A percentile compares a stretch with the other conserved stretches of the same genome.
phyloP scores from a whole-genome alignment of 805 yeast genomes.

The Komagataella pastoris region DNA sequence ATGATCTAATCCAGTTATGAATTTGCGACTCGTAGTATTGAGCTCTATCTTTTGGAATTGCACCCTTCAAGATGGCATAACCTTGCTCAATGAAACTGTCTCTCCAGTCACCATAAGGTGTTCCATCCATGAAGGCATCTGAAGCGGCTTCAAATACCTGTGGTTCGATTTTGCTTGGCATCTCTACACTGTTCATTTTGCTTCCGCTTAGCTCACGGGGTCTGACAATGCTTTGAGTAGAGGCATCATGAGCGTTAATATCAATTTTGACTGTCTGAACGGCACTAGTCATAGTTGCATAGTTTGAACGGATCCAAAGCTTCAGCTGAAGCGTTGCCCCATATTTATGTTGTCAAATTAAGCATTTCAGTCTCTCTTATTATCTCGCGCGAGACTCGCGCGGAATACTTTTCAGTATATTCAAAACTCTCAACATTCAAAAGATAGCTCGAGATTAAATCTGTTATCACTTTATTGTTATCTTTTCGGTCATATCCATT shows the following conservation, averaged over 20 bases:
- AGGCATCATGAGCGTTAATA: not conserved
- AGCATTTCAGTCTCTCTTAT: not conserved
- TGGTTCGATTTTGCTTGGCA: not conserved
- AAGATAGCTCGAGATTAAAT: not conserved
- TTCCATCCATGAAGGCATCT: not conserved
- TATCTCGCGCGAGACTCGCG: not conserved
- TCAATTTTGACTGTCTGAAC: not conserved
- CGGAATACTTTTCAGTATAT: not conserved
- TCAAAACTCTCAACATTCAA: too few relatives aligned
- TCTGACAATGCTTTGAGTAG: not conserved
- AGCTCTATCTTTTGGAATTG: slow-evolving; percentile 13
- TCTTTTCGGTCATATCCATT: not conserved
- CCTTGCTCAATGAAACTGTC: slow-evolving; percentile 16
- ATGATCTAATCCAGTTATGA: slow-evolving; percentile 12
- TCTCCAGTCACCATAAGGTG: slow-evolving; percentile 15
- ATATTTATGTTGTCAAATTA: not conserved
- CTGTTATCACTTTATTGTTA: not conserved
- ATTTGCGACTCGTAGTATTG: slow-evolving; percentile 9
- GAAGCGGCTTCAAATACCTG: not conserved
- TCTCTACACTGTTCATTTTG: not conserved
- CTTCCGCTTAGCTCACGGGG: not conserved
- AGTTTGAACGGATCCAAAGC: not conserved
- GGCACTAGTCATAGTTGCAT: not conserved
- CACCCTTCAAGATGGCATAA: slow-evolving; percentile 18
- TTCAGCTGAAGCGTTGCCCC: not conserved